Conservation (phyloP, 1,284 basidiomycete genomes). For the Neolentinus lepideus region DNA sequence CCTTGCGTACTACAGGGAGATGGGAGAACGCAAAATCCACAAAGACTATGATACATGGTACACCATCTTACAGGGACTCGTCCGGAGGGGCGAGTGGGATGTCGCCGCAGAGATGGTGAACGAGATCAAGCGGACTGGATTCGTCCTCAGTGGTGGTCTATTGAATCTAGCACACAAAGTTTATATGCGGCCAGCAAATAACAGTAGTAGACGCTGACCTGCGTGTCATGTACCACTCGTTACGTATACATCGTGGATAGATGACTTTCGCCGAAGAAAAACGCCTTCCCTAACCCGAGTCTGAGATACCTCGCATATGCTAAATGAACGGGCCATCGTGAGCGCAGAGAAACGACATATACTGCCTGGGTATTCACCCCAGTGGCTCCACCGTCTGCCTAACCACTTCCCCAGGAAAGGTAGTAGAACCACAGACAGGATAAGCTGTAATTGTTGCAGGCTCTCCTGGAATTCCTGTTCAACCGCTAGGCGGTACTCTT, state of each 20-base stretch:
- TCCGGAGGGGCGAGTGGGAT: slow-evolving; percentile 44
- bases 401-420: slow-evolving; percentile 87
- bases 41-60: slow-evolving; percentile 67
- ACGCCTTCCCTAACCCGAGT: slow-evolving; percentile 59
- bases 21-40: slow-evolving; percentile 43
- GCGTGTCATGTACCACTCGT: slow-evolving; percentile 10
- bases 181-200: slow-evolving; percentile 19
- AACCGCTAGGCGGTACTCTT: slow-evolving; percentile 59
- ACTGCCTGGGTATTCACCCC: slow-evolving; percentile 47
- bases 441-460: slow-evolving; percentile 74
- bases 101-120: slow-evolving; percentile 51
- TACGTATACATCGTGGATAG: not conserved
- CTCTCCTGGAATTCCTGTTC: slow-evolving; percentile 93
- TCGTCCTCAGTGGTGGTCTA: slow-evolving; percentile 31
- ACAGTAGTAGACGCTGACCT: slow-evolving; percentile 9
- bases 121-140: slow-evolving; percentile 43
- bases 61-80: slow-evolving; percentile 59
- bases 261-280: slow-evolving; percentile 46
- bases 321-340: slow-evolving; percentile 19
- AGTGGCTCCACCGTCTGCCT: slow-evolving; percentile 80
- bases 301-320: slow-evolving; percentile 68
- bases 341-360: not conserved
- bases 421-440: slow-evolving; percentile 74
- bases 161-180: slow-evolving; percentile 28
- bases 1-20: slow-evolving; percentile 57